Percentiles rank a stretch among this genome's conserved stretches.
These are phyloP conservation scores for Apiospora hydei DNA, from an alignment of 2,329 filamentous ascomycete species.

Conservation along the genomic window DNA sequence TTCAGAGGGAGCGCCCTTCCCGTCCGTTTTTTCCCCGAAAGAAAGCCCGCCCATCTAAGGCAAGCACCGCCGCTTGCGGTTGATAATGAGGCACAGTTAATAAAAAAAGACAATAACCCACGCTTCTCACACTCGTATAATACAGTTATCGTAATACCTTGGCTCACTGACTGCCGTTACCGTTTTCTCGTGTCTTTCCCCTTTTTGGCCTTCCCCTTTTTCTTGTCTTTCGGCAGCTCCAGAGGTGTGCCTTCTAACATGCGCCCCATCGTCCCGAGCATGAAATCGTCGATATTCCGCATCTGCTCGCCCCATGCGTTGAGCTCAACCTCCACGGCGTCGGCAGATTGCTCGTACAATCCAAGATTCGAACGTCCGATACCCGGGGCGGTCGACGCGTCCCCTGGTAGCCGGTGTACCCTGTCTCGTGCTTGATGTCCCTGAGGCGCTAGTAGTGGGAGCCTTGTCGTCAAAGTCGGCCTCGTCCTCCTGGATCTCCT, in stretches of 20 bases:
- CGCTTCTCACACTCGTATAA: constrained; percentile 21
- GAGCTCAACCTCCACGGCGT: constrained; percentile 54
- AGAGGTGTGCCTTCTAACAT: constrained; percentile 65
- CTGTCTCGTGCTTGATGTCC: constrained; percentile 57
- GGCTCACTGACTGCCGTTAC: not conserved
- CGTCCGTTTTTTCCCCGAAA: constrained; percentile 18
- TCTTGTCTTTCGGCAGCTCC: constrained; percentile 70
- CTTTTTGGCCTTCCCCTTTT: constrained; percentile 65
- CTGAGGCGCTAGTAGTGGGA: constrained; percentile 50
- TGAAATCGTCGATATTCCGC: constrained; percentile 75
- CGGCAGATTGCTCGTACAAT: constrained; percentile 46
- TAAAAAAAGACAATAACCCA: constrained; percentile 26
- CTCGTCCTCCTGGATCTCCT: constrained; percentile 86
- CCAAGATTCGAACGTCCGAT: constrained; percentile 47
- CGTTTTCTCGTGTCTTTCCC: constrained; percentile 54
- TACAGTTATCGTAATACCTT: constrained; percentile 23
- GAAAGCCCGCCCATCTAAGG: not conserved
- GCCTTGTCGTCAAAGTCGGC: constrained; percentile 81
- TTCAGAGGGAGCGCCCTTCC: constrained; percentile 27
- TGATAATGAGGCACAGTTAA: constrained; percentile 24
- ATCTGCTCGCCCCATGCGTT: constrained; percentile 67
- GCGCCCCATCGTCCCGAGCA: constrained; percentile 73
- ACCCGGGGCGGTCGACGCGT: constrained; percentile 44
- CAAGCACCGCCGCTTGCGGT: not conserved
- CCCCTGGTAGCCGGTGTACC: constrained; percentile 54